A percentile compares a stretch with the other conserved stretches of the same genome.
phyloP scores from a whole-genome alignment of 2,329 filamentous ascomycete species.

The Mollisiaceae sp. region DNA sequence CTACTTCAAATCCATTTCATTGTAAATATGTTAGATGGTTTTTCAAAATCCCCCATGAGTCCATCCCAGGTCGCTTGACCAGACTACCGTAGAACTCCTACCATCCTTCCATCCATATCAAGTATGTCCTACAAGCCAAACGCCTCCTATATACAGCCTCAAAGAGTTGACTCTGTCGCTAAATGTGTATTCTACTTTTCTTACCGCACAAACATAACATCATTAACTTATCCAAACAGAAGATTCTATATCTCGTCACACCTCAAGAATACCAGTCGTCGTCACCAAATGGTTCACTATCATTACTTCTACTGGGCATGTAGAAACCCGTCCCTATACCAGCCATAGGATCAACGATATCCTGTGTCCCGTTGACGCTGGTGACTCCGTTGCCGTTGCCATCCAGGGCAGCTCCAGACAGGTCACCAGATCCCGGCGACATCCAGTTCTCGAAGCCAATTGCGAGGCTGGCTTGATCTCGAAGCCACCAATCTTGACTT shows the following conservation, averaged over 20 bases:
- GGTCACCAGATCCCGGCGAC: neutral
- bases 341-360: slow-evolving; percentile 14
- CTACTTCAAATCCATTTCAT: neutral
- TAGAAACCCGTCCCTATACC: slow-evolving; percentile 24
- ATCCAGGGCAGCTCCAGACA: slow-evolving; percentile 20
- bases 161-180: neutral
- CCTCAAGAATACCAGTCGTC: slow-evolving; percentile 6
- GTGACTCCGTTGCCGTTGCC: slow-evolving; percentile 6
- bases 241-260: neutral
- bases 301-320: slow-evolving; percentile 17
- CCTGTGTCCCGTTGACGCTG: slow-evolving; percentile 6
- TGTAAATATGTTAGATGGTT: neutral
- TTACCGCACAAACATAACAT: neutral
- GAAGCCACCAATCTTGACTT: slow-evolving; percentile 68
- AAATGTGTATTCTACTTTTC: neutral
- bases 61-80: neutral
- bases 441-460: slow-evolving; percentile 68
- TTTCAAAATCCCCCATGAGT: neutral
- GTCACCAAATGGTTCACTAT: neutral
- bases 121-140: neutral
- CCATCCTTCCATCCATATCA: neutral
- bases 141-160: neutral
- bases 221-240: neutral
- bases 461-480: slow-evolving; percentile 65
- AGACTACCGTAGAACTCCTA: no score